Conservation (phyloP, 2,329 filamentous ascomycete genomes). For the Colletotrichum orchidophilum region DNA sequence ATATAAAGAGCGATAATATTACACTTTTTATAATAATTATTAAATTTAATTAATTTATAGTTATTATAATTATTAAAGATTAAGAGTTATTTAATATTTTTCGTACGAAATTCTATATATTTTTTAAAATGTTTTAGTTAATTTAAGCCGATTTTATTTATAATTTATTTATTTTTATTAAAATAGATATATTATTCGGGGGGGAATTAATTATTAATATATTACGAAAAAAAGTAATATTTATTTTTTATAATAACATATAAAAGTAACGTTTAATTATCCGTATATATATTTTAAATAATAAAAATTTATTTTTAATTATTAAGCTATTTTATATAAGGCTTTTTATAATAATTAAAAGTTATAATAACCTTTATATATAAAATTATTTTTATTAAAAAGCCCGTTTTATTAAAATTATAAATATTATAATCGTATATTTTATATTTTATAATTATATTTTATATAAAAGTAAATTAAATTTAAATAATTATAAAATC, state of each 20-base stretch:
- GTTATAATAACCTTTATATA: no score
- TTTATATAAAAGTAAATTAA: no score
- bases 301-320: no score
- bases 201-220: not conserved
- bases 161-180: not conserved
- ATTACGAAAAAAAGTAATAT: no score
- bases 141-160: not conserved
- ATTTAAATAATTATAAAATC: no score
- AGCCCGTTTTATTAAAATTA: not conserved
- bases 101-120: not conserved
- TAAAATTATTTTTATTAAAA: not conserved
- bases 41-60: not conserved
- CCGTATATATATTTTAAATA: no score
- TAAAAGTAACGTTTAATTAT: no score
- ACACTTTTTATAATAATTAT: not conserved
- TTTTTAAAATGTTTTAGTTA: not conserved
- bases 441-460: not conserved
- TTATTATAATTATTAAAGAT: not conserved
- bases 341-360: no score
- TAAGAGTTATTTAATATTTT: not conserved
- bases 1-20: not conserved
- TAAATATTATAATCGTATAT: not conserved
- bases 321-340: no score
- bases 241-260: no score
- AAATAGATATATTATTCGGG: not conserved